Evolutionary conservation across 2,329 filamentous ascomycete species (phyloP).

Genomic region (Sporothrix variecibatus): DNA sequence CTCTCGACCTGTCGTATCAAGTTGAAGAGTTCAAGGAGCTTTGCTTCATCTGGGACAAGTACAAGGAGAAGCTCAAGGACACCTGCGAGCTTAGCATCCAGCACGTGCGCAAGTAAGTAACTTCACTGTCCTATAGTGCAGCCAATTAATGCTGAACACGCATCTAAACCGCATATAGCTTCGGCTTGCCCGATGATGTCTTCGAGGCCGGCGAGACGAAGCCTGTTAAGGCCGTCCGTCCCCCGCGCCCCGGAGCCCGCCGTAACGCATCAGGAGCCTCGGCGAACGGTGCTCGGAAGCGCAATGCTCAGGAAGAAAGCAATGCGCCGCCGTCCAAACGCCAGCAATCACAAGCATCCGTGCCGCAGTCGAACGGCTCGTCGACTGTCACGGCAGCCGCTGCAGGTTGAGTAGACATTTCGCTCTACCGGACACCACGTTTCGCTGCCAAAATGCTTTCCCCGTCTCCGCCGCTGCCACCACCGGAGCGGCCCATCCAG

Average conservation of each 20-base stretch:
- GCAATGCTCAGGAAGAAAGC: conserved; percentile 47
- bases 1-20: conserved; percentile 76
- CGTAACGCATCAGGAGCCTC: conserved; percentile 46
- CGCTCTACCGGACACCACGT: background rate
- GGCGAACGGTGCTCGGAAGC: conserved; percentile 51
- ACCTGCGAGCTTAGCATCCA: conserved; percentile 69
- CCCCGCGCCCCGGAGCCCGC: conserved; percentile 35
- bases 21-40: conserved; percentile 85
- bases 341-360: conserved; percentile 33
- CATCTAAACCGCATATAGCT: conserved; percentile 52
- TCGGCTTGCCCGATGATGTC: conserved; percentile 84
- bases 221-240: conserved; percentile 58
- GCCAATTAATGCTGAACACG: background rate
- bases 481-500: background rate
- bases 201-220: conserved; percentile 78
- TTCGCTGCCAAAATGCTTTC: background rate
- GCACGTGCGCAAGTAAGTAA: conserved; percentile 78
- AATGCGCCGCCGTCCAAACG: conserved; percentile 39
- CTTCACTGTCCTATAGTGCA: background rate
- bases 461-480: background rate
- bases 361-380: conserved; percentile 5
- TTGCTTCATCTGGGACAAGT: conserved; percentile 75
- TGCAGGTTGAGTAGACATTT: conserved; percentile 23
- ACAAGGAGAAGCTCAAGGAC: conserved; percentile 67
- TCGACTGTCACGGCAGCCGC: conserved; percentile 20